Base-by-base conservation (phyloP, 23 red algal genomes). In the Gracilaria vermiculophylla region DNA sequence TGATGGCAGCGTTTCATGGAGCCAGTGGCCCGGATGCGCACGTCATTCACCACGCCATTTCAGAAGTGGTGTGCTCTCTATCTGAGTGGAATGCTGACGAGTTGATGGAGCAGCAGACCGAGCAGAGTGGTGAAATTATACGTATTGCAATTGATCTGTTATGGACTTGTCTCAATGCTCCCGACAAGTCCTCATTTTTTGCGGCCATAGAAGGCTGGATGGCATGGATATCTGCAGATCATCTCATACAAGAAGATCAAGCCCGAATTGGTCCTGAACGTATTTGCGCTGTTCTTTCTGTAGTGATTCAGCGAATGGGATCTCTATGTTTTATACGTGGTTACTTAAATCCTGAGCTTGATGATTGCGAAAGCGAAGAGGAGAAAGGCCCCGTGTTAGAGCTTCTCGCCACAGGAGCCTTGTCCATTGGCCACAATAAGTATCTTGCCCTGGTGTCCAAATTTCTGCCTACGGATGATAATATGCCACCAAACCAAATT, bases 71-170 rank as follows among this genome's bases (percentile, higher is more conserved):
- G 11, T 57, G 75, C 50, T 79, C 75, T 13, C 43, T 79, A 50
- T 79, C 75, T 15, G 75, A 79, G 20, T 11, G 75, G 31, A 79
- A 79, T 79, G 75, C 75, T 25, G 75, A 79, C 19, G 75, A 79
- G 27, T 50, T 79, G 10, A 55, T 79, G 51, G 75, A 79, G 50
- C 75, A 79, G 34, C 51, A 57, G 51, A 79, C 49, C 1, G 53
- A 55, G 44, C 49, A 79, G 35, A 79, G 75, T n/a, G 3, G 49
- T 35, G 49, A 50, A 60, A 35, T 79, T 42, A 60, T 79, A 6
- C 51, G 47, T 2, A 79, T 29, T 20, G 75, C 42, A 0, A 79
- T 60, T 57, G 51, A 79, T 7, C 42, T 79, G 75, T 35, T 79
- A 8, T 57, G 51, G 49, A 57, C 47, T 40, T 79, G 75, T 32